phyloP scores from a whole-genome alignment of 2,329 filamentous ascomycete genomes.

The Dichotomopilus funicola region DNA sequence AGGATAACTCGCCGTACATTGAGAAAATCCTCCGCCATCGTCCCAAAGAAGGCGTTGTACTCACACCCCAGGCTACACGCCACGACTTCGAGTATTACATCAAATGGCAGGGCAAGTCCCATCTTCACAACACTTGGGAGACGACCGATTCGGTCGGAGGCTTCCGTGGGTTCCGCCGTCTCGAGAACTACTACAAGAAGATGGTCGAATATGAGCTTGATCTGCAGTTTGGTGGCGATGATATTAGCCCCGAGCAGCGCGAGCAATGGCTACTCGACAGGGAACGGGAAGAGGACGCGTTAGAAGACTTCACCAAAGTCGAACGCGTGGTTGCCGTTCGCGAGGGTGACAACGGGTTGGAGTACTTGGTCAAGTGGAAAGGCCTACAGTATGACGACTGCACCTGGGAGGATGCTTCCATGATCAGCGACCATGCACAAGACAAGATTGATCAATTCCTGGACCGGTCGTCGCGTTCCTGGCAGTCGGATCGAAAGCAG shows the following conservation, averaged over 20 bases:
- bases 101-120: constrained; percentile 95
- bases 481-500: constrained; percentile 73
- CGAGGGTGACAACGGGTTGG: constrained; percentile 69
- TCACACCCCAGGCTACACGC: constrained; percentile 50
- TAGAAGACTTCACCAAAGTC: constrained; percentile 85
- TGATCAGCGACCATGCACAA: constrained; percentile 74
- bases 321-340: constrained; percentile 85
- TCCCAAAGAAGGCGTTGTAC: constrained; percentile 59
- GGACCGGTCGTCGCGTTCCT: constrained; percentile 73
- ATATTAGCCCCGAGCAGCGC: constrained; percentile 74
- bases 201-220: constrained; percentile 73
- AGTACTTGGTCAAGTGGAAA: constrained; percentile 98
- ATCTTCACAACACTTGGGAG: constrained; percentile 96
- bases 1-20: constrained; percentile 78
- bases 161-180: constrained; percentile 77
- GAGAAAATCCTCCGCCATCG: constrained; percentile 87
- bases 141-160: constrained; percentile 64
- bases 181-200: constrained; percentile 93
- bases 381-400: constrained; percentile 87
- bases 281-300: constrained; percentile 80
- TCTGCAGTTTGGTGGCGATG: constrained; percentile 65
- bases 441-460: constrained; percentile 87
- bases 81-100: constrained; percentile 87
- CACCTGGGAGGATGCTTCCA: constrained; percentile 79
- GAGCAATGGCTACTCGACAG: constrained; percentile 95